Evolutionary conservation across 306 rosid genomes (phyloP).

Genomic region (Dryas octopetala): DNA sequence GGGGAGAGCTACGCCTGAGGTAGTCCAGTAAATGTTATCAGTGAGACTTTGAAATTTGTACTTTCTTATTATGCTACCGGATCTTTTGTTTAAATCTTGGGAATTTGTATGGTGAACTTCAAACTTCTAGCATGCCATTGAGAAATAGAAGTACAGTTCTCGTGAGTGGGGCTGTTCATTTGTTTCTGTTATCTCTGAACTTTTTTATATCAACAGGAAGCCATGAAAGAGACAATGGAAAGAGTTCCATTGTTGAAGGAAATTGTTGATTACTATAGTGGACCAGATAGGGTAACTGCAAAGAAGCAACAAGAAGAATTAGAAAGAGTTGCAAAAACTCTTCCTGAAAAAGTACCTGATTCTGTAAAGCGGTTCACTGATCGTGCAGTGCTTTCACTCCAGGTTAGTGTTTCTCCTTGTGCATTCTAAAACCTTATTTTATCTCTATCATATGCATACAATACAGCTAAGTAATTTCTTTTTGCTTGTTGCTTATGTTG

Average conservation of each 20-base stretch:
- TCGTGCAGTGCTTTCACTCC: constrained; percentile 79
- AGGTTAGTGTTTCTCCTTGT: constrained; percentile 50
- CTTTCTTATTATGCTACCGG: background rate
- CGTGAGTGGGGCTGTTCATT: constrained; percentile 7
- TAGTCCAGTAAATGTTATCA: background rate
- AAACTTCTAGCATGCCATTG: background rate
- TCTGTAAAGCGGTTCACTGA: constrained; percentile 76
- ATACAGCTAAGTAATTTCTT: constrained; percentile 10
- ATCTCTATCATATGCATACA: constrained; percentile 9
- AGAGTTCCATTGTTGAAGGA: constrained; percentile 73
- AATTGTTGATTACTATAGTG: constrained; percentile 86
- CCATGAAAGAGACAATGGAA: constrained; percentile 72
- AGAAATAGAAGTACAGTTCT: background rate
- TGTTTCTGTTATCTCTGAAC: constrained; percentile 24
- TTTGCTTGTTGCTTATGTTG: constrained; percentile 18
- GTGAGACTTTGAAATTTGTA: background rate
- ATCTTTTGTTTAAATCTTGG: background rate
- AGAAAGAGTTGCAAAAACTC: constrained; percentile 82
- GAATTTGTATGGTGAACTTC: background rate
- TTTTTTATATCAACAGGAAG: constrained; percentile 49
- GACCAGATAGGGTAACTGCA: constrained; percentile 88
- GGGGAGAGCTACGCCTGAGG: background rate
- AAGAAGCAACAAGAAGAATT: constrained; percentile 73
- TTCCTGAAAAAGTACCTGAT: constrained; percentile 66
- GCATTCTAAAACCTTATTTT: constrained; percentile 19